Base-by-base conservation (phyloP, 2,329 filamentous ascomycete species). In the Lomentospora prolificans region DNA sequence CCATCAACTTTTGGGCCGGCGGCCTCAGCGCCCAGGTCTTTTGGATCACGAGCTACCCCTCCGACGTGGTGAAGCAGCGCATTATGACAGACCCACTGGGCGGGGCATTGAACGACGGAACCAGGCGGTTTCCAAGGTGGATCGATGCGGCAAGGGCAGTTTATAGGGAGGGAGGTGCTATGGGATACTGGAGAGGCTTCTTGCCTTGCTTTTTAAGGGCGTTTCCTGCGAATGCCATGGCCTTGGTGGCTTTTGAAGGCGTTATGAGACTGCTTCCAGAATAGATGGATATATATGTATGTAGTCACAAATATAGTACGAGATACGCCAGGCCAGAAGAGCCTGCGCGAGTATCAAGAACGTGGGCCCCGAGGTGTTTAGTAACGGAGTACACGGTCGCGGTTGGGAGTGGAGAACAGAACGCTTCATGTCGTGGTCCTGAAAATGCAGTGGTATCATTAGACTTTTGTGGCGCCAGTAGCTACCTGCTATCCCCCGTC, bases 1-100 rank as follows among this genome's bases (percentile, higher is more conserved):
- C 85, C 1, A 78, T 97, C 65, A 97, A 97, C 68, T 99, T 99
- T 74, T 97, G 92, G 92, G 92, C 94, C 0, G 94, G 94, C 3
- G 94, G 94, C 0, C 73, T 97, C 53, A 91, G 87, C 51, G 94
- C 94, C 0, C 94, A 99, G 75, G 73, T 96, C 14, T 99, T 96
- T 67, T 99, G 94, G 94, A 69, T 96, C 46, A 89, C 87, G 17
- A 89, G 87, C 60, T 97, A 97, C 67, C 92, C 94, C 1, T 88
- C 84, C 51, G 92, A 97, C 67, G 89, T 96, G 22, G 85, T 97
- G 56, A 97, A 97, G 78, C 92, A 97, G 75, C 80, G 90, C 30
- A 87, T 99, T 67, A 97, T 99, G 94, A 96, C 92, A 12, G 94
- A 97, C 70, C 84, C 89, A 3, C 73, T 97, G 54, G 91, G 87